Conservation (phyloP, 2,329 filamentous ascomycete species). For the Metarhizium album region DNA sequence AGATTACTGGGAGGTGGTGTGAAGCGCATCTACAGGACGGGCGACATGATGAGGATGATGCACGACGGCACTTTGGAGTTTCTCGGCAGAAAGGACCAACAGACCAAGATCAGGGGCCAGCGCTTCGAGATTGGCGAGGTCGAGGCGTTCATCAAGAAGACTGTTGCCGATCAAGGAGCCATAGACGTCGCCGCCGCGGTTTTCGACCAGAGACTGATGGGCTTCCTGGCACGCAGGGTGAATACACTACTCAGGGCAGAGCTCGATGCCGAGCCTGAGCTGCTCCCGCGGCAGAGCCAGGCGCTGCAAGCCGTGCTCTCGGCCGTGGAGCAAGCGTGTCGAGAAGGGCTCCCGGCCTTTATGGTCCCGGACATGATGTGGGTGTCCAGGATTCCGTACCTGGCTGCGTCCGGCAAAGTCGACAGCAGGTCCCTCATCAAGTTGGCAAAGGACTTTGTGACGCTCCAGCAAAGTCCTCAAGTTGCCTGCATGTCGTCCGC, state of each 20-base stretch:
- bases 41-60: slow-evolving; percentile 11
- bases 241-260: slow-evolving; percentile 4
- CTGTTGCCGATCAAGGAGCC: slow-evolving; percentile 5
- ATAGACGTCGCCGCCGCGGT: slow-evolving; percentile 9
- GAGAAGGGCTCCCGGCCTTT: slow-evolving; percentile 10
- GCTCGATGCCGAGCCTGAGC: slow-evolving; percentile 6
- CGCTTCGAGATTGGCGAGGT: slow-evolving; percentile 8
- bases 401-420: slow-evolving; percentile 12
- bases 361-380: slow-evolving; percentile 14
- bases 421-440: slow-evolving; percentile 9
- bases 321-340: slow-evolving; percentile 6
- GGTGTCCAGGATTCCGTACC: slow-evolving; percentile 12
- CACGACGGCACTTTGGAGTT: slow-evolving; percentile 9
- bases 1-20: slow-evolving; percentile 4
- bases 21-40: slow-evolving; percentile 8
- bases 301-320: slow-evolving; percentile 1
- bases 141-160: not conserved
- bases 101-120: slow-evolving; percentile 10
- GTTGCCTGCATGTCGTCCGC: not conserved
- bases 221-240: slow-evolving; percentile 8
- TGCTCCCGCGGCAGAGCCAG: slow-evolving; percentile 3
- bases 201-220: slow-evolving; percentile 9
- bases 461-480: not conserved
- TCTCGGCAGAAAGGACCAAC: slow-evolving; percentile 9
- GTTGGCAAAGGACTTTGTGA: slow-evolving; percentile 6